A percentile compares a stretch with the other conserved stretches of the same genome.
Conservation (phyloP, 495 filamentous ascomycete genomes). For the Elasticomyces elasticus region DNA sequence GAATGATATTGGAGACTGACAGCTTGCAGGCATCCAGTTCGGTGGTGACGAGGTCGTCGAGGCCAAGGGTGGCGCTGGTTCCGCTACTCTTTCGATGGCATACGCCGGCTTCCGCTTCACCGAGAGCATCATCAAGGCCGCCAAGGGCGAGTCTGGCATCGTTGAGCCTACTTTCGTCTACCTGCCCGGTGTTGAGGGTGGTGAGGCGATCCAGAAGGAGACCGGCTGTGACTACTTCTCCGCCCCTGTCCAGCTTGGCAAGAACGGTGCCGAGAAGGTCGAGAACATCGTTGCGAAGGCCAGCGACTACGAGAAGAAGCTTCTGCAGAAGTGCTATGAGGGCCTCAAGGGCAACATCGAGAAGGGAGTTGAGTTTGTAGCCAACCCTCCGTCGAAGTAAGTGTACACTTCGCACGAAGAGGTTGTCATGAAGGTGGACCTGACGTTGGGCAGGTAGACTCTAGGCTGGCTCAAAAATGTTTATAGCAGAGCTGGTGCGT, state of each 20-base stretch:
- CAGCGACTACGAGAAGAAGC: constrained; percentile 73
- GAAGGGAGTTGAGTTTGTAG: constrained; percentile 83
- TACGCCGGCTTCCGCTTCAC: constrained; percentile 92
- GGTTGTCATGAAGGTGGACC: background rate
- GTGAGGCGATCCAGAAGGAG: constrained; percentile 69
- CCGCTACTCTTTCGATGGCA: constrained; percentile 95
- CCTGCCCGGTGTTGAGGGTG: constrained; percentile 78
- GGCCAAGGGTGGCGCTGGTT: constrained; percentile 92
- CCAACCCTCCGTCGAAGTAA: constrained; percentile 55
- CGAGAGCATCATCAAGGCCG: constrained; percentile 82
- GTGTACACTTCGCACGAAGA: background rate
- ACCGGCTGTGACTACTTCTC: constrained; percentile 91
- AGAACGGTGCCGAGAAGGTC: constrained; percentile 74
- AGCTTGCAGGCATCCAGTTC: constrained; percentile 68
- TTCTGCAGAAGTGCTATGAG: constrained; percentile 61
- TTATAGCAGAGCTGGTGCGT: background rate
- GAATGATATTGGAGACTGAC: background rate
- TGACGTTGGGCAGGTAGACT: constrained; percentile 1
- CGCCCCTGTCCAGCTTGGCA: constrained; percentile 85
- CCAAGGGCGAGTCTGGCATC: constrained; percentile 78
- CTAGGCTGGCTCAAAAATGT: background rate
- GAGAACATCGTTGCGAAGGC: constrained; percentile 63
- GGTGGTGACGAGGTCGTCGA: constrained; percentile 98
- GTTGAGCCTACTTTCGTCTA: constrained; percentile 93
- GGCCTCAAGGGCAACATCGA: constrained; percentile 84